phyloP scores from a whole-genome alignment of 805 yeast genomes.

The Yarrowia yakushimensis region DNA sequence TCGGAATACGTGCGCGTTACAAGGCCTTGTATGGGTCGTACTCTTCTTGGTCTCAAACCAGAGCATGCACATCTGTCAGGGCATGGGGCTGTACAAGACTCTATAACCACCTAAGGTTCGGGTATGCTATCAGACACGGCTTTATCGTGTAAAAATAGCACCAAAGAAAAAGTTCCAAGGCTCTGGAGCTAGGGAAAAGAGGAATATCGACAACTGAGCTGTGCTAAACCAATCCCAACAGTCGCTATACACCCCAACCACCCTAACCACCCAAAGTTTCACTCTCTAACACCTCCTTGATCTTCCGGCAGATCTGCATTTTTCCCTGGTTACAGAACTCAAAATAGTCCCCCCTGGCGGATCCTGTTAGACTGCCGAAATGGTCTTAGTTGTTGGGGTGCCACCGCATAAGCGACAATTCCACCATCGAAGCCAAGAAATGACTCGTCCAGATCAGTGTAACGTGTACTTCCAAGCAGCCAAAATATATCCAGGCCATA shows the following conservation, averaged over 20 bases:
- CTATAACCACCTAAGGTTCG: not conserved
- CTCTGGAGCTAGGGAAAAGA: not conserved
- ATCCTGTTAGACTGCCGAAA: constrained; percentile 9
- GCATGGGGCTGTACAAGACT: constrained; percentile 14
- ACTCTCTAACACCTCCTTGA: constrained; percentile 18
- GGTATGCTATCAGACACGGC: constrained; percentile 7
- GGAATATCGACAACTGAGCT: too few relatives aligned
- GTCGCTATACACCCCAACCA: not conserved
- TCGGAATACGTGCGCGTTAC: not conserved
- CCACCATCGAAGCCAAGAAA: not conserved
- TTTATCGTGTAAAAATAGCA: constrained; percentile 21
- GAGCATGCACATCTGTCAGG: not conserved
- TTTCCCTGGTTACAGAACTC: constrained; percentile 1
- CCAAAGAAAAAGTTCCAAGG: not conserved
- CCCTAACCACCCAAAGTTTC: not conserved
- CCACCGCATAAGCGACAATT: not conserved
- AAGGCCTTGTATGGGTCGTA: too few relatives aligned
- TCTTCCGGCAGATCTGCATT: constrained; percentile 13
- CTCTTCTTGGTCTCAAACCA: not conserved
- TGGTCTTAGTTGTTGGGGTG: not conserved
- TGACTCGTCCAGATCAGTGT: not conserved
- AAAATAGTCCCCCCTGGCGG: constrained; percentile 4
- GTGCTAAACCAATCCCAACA: too few relatives aligned
- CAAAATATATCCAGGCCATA: too few relatives aligned
- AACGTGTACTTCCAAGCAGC: not conserved